A percentile compares a stretch with the other conserved stretches of the same genome.
Evolutionary conservation across 306 rosid species (phyloP).

Genomic region (Sicyos edulis): DNA sequence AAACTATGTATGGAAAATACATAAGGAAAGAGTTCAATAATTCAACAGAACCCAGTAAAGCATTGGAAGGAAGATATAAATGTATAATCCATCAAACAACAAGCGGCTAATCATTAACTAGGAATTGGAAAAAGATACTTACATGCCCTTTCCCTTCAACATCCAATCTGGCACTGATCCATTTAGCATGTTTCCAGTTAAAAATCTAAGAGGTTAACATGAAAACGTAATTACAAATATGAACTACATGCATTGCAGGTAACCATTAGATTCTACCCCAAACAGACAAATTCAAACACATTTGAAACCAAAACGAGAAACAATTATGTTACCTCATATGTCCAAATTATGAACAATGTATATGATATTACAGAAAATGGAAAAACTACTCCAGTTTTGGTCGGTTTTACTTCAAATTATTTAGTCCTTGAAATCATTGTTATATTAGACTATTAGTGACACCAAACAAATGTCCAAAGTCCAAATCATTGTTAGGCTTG

Average conservation of each 20-base stretch:
- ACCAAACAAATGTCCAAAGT: not conserved
- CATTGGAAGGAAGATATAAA: not conserved
- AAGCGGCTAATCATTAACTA: not conserved
- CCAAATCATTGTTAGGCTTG: not conserved
- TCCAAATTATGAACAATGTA: not conserved
- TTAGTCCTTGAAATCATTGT: not conserved
- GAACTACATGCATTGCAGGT: slow-evolving; percentile 1
- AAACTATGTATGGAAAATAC: no score
- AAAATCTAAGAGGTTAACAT: slow-evolving; percentile 33
- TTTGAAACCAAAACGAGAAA: slow-evolving; percentile 2
- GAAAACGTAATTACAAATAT: slow-evolving; percentile 10
- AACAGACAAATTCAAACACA: not conserved
- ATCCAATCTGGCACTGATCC: slow-evolving; percentile 45
- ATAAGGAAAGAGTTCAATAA: no score
- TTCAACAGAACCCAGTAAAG: not conserved
- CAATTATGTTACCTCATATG: not conserved
- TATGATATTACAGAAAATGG: not conserved
- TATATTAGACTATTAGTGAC: not conserved
- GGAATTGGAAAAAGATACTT: slow-evolving; percentile 30
- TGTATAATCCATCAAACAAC: not conserved
- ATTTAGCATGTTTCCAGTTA: slow-evolving; percentile 48
- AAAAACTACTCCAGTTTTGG: no score
- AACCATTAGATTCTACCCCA: not conserved
- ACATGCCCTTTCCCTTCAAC: slow-evolving; percentile 26
- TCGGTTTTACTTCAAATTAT: not conserved